A percentile compares a stretch with the other conserved stretches of the same genome.
These are phyloP conservation scores for Chaetoscypha palmicola DNA, from an alignment of 2,329 filamentous ascomycete species.

Conservation along the genomic window DNA sequence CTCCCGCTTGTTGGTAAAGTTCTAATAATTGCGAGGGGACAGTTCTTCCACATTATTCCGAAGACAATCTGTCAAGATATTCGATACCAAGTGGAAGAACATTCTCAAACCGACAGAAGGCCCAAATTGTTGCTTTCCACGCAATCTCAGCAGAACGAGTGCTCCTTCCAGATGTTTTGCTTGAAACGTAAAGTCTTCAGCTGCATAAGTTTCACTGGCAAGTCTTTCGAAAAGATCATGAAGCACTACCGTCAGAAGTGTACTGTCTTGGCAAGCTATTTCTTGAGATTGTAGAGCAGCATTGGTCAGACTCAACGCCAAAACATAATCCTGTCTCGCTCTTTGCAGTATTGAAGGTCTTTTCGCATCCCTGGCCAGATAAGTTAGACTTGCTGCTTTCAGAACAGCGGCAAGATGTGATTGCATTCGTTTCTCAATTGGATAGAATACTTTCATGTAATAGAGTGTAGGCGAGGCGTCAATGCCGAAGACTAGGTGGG, in stretches of 20 bases:
- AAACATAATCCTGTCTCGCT: conserved; percentile 3
- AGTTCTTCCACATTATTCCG: neutral
- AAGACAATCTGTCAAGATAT: neutral
- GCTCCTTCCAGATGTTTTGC: conserved; percentile 5
- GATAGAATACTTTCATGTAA: conserved; percentile 7
- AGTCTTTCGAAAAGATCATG: conserved; percentile 9
- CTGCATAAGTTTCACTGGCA: conserved; percentile 1
- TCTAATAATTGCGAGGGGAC: neutral
- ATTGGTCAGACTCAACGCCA: neutral
- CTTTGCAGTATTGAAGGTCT: conserved; percentile 1
- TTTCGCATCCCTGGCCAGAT: conserved; percentile 3
- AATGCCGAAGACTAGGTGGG: conserved; percentile 7
- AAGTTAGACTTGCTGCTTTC: conserved; percentile 9
- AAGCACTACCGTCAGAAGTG: conserved; percentile 5
- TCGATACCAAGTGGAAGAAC: neutral
- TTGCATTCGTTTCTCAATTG: neutral
- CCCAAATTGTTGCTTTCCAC: conserved; percentile 1
- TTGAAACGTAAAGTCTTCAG: neutral
- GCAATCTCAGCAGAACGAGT: conserved; percentile 1
- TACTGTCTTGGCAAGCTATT: neutral
- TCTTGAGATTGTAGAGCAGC: neutral
- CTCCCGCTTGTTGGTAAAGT: neutral
- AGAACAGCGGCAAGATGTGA: conserved; percentile 2
- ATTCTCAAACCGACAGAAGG: neutral
- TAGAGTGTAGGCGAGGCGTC: neutral